Conservation (phyloP, 2,329 filamentous ascomycete genomes). For the Fusarium guadeloupense region DNA sequence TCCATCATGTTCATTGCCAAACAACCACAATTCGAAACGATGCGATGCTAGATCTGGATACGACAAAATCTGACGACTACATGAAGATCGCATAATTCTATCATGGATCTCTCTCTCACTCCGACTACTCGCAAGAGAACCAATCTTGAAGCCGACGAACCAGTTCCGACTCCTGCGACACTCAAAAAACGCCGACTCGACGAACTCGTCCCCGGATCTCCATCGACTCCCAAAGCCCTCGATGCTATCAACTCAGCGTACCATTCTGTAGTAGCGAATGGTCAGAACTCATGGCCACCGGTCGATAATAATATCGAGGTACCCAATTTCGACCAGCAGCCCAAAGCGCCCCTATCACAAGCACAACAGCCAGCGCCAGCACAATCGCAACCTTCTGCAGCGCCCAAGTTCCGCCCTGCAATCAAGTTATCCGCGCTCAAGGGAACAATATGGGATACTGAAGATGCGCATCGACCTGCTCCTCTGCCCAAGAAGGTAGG, state of each 20-base stretch:
- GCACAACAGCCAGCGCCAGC: constrained; percentile 20
- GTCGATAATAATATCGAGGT: constrained; percentile 8
- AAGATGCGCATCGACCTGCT: constrained; percentile 30
- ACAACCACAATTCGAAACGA: constrained; percentile 16
- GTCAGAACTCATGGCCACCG: constrained; percentile 23
- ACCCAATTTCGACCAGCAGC: background rate
- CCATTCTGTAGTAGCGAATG: constrained; percentile 41
- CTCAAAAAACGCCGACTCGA: constrained; percentile 48
- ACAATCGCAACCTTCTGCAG: constrained; percentile 20
- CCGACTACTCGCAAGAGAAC: constrained; percentile 40
- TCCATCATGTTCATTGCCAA: constrained; percentile 12
- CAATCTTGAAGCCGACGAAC: constrained; percentile 34
- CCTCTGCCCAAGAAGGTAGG: constrained; percentile 38
- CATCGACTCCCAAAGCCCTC: constrained; percentile 45
- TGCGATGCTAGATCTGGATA: constrained; percentile 20
- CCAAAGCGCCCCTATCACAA: constrained; percentile 13
- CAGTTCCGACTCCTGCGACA: constrained; percentile 40
- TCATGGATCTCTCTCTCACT: constrained; percentile 43
- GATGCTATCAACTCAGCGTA: constrained; percentile 47
- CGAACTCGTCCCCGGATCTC: constrained; percentile 34
- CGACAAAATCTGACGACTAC: constrained; percentile 8
- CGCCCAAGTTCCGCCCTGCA: constrained; percentile 43
- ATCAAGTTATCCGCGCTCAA: constrained; percentile 50
- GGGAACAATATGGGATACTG: constrained; percentile 52
- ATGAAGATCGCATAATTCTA: background rate